Conservation (phyloP, 75 land plant genomes). For the Cupressus sempervirens region DNA sequence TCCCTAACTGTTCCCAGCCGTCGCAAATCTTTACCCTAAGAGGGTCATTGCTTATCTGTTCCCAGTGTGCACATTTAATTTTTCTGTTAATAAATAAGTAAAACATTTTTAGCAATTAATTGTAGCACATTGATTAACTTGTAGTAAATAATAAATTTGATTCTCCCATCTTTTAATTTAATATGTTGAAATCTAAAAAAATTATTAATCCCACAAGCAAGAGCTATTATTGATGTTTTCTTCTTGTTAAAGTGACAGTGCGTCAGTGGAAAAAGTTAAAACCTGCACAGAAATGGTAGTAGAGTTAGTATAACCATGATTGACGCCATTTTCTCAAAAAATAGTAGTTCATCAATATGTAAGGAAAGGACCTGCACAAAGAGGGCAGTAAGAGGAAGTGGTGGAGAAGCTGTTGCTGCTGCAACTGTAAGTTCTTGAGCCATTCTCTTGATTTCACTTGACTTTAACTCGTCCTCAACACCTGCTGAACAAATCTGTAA, state of each 20-base stretch:
- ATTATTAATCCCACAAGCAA: neutral
- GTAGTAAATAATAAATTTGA: neutral
- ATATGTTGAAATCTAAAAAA: neutral
- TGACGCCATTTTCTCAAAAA: neutral
- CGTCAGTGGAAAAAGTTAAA: neutral
- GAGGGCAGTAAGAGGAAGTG: constrained; percentile 73
- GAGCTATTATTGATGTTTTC: neutral
- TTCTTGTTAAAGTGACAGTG: neutral
- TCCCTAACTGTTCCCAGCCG: neutral
- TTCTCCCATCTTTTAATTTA: neutral
- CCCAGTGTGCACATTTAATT: neutral
- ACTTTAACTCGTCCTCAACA: constrained; percentile 38
- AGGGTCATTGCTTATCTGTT: neutral
- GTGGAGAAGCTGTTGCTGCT: constrained; percentile 51
- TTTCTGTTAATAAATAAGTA: neutral
- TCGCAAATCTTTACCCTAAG: neutral
- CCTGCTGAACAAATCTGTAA: constrained; percentile 68
- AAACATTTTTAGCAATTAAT: neutral
- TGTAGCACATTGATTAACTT: neutral
- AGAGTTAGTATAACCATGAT: constrained; percentile 51
- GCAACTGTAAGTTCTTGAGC: constrained; percentile 42
- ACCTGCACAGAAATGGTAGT: constrained; percentile 78
- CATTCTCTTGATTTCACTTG: constrained; percentile 57
- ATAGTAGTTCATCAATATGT: neutral
- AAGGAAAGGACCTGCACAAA: constrained; percentile 65